Base-by-base conservation (phyloP, 1,284 basidiomycete species). In the Cutaneotrichosporon curvatum region DNA sequence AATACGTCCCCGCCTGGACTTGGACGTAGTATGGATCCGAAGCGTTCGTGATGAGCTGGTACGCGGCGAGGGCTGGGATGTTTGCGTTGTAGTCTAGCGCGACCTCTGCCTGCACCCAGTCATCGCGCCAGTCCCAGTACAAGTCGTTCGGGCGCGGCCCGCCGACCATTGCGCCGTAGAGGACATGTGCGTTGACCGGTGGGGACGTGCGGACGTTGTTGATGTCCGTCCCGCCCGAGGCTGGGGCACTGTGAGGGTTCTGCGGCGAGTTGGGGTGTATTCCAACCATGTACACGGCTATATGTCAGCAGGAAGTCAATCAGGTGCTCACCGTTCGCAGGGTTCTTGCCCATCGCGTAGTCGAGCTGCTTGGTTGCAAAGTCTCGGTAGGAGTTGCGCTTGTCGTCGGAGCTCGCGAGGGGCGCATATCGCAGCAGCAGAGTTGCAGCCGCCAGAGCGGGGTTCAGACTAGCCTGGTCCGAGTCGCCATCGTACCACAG, bases 111-210 rank as follows among this genome's bases (percentile, higher is more conserved):
- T 70, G 58, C 47, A 65, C 60, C 69, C 72, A 62, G 50, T 73
- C 54, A 50, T 80, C 82, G 22, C 90, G 80, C 50, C 87, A 81
- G 63, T 94, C 85, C 68, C 79, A 94, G 72, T 80, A 94, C 30
- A 75, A 76, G 66, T 88, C 90, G 37, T 76, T 73, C 48, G 74
- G 75, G 63, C 87, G 80, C 0, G 90, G 91, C 12, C 91, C 91
- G 37, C 90, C 91, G 11, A 92, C 78, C 32, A 92, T 79, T 16
- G 82, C 89, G 30, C 91, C 91, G 61, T 90, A 92, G 3, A 95
- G 71, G 4, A 86, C 77, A 61, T 89, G 80, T 0, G 81, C 78
- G 66, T 86, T 83, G 47, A 79, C 69, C 8, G 73, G 72, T 0
- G 90, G 90, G 34, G 76, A 77, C 4, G 78, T 84, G 62, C 94